Percentiles rank a stretch among this genome's conserved stretches.
Evolutionary conservation across 2,329 filamentous ascomycete genomes (phyloP).

Genomic region (Fusarium incarnatum): DNA sequence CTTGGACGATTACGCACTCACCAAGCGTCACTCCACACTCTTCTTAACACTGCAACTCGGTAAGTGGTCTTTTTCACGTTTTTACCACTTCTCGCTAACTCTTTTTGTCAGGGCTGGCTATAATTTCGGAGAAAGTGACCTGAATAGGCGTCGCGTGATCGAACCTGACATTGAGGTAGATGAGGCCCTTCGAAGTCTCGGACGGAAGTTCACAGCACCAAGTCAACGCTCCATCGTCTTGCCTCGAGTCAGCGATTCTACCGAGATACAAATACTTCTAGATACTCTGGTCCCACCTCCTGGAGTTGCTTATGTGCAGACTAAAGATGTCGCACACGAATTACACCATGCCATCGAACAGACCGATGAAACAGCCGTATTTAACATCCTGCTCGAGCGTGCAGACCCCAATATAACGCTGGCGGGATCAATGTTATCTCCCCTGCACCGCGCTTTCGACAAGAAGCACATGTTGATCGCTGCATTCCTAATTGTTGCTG

Average conservation of each 20-base stretch:
- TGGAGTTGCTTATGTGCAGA: constrained; percentile 37
- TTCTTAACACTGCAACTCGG: constrained; percentile 46
- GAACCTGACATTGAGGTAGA: constrained; percentile 45
- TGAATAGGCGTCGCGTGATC: constrained; percentile 44
- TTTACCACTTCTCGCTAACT: constrained; percentile 15
- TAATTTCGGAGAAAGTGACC: constrained; percentile 36
- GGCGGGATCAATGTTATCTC: constrained; percentile 45
- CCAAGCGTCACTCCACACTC: constrained; percentile 45
- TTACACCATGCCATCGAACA: constrained; percentile 43
- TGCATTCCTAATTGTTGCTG: constrained; percentile 45
- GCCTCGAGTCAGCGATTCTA: constrained; percentile 46
- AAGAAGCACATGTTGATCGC: constrained; percentile 45
- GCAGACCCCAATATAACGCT: constrained; percentile 45
- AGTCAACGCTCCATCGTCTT: constrained; percentile 40
- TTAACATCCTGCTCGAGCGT: constrained; percentile 42
- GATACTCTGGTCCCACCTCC: constrained; percentile 45
- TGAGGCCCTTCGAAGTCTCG: constrained; percentile 42
- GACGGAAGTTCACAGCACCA: constrained; percentile 42
- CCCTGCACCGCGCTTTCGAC: constrained; percentile 45
- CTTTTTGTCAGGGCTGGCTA: constrained; percentile 29
- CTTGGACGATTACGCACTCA: constrained; percentile 43
- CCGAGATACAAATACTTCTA: constrained; percentile 46
- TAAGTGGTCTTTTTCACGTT: not conserved
- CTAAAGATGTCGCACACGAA: constrained; percentile 38
- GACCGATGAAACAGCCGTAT: constrained; percentile 43